Conservation (phyloP, 352 stramenopile genomes). For the Lagenidium giganteum region DNA sequence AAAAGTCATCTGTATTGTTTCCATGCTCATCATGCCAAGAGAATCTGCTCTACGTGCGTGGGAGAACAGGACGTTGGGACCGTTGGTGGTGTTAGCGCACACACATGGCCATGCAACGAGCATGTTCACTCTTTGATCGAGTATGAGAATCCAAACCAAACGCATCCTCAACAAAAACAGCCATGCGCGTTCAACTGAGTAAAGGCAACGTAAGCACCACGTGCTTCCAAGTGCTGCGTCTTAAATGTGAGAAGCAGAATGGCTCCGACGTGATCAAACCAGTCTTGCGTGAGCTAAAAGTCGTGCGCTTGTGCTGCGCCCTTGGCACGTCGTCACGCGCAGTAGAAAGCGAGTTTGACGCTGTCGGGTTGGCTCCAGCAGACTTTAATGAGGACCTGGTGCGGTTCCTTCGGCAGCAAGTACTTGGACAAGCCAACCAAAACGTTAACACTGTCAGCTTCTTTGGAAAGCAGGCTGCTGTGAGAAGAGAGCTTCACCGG, state of each 20-base stretch:
- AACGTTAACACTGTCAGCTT: conserved; percentile 32
- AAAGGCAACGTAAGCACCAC: conserved; percentile 16
- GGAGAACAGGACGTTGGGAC: too few relatives aligned
- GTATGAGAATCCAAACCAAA: too few relatives aligned
- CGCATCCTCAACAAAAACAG: too few relatives aligned
- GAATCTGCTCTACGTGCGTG: too few relatives aligned
- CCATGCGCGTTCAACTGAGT: too few relatives aligned
- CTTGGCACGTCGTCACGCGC: conserved; percentile 43
- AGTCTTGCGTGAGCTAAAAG: conserved; percentile 56
- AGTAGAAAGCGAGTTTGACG: conserved; percentile 46
- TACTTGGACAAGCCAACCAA: conserved; percentile 24
- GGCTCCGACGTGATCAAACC: conserved; percentile 66
- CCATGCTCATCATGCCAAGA: too few relatives aligned
- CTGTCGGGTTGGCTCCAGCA: conserved; percentile 38
- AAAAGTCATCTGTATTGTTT: too few relatives aligned
- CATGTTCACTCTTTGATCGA: too few relatives aligned
- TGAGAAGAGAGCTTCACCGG: conserved; percentile 32
- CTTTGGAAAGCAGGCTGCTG: conserved; percentile 56
- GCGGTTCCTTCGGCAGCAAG: conserved; percentile 44
- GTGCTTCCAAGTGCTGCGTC: conserved; percentile 52
- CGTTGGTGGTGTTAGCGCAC: too few relatives aligned
- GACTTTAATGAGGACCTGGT: conserved; percentile 66
- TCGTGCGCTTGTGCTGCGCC: conserved; percentile 54
- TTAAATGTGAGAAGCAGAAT: conserved; percentile 51
- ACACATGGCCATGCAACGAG: too few relatives aligned